A percentile compares a stretch with the other conserved stretches of the same genome.
Conservation (phyloP, 805 yeast genomes). For the Yamadazyma nakazawae region DNA sequence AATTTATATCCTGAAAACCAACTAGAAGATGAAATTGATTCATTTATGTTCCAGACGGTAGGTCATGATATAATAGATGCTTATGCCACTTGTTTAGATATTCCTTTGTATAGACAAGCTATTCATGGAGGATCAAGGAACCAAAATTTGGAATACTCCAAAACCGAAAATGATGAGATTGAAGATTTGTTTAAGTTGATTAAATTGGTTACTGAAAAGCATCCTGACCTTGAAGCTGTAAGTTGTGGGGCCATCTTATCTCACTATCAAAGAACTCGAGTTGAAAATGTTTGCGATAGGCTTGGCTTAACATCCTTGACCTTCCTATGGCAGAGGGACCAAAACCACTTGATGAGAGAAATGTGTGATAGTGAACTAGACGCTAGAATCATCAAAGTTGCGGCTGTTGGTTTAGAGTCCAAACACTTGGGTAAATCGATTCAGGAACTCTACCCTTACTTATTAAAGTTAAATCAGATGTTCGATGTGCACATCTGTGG, state of each 20-base stretch:
- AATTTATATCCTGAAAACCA: slow-evolving; percentile 55
- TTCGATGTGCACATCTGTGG: slow-evolving; percentile 95
- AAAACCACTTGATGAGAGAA: slow-evolving; percentile 72
- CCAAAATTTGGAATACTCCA: slow-evolving; percentile 62
- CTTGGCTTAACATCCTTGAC: slow-evolving; percentile 67
- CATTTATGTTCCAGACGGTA: slow-evolving; percentile 97
- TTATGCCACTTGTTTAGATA: slow-evolving; percentile 68
- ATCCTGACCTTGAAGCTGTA: slow-evolving; percentile 79
- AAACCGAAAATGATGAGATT: slow-evolving; percentile 77
- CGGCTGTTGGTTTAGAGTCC: slow-evolving; percentile 78
- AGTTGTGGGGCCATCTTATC: slow-evolving; percentile 96
- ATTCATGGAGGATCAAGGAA: slow-evolving; percentile 64
- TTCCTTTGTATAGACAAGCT: slow-evolving; percentile 72
- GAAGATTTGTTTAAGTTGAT: slow-evolving; percentile 72
- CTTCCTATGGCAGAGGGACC: slow-evolving; percentile 89
- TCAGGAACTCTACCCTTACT: slow-evolving; percentile 54
- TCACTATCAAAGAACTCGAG: slow-evolving; percentile 91
- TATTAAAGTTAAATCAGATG: slow-evolving; percentile 53
- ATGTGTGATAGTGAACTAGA: slow-evolving; percentile 68
- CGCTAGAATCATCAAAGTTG: slow-evolving; percentile 87
- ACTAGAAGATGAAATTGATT: slow-evolving; percentile 67
- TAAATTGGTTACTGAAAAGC: slow-evolving; percentile 40
- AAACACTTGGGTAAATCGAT: slow-evolving; percentile 68
- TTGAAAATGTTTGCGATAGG: slow-evolving; percentile 83
- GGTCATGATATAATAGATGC: slow-evolving; percentile 75